A percentile compares a stretch with the other conserved stretches of the same genome.
phyloP scores from a whole-genome alignment of 2,329 filamentous ascomycete species.

The Talaromyces funiculosus region DNA sequence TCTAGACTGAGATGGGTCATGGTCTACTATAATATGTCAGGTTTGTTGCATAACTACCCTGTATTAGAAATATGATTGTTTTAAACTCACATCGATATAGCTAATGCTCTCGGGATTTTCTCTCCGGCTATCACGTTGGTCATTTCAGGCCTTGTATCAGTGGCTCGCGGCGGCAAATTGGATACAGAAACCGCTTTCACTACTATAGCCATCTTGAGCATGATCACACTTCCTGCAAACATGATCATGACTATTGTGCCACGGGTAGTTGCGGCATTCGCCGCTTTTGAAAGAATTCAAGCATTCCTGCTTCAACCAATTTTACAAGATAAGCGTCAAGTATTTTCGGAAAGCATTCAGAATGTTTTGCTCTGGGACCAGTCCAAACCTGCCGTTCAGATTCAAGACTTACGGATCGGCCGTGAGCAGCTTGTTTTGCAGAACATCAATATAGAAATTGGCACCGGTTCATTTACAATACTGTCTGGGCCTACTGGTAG shows the following conservation, averaged over 20 bases:
- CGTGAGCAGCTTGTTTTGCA: constrained; percentile 31
- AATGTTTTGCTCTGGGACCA: background rate
- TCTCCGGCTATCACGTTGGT: constrained; percentile 18
- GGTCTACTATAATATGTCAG: constrained; percentile 36
- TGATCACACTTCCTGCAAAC: constrained; percentile 22
- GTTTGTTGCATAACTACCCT: constrained; percentile 22
- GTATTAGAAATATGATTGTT: too few relatives aligned
- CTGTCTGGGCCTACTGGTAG: constrained; percentile 49
- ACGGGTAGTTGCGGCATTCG: constrained; percentile 31
- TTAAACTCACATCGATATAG: background rate
- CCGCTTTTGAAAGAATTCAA: constrained; percentile 39
- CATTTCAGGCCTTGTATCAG: constrained; percentile 30
- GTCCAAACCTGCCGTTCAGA: background rate
- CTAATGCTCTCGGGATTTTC: constrained; percentile 3
- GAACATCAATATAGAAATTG: constrained; percentile 36
- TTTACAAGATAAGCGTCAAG: background rate
- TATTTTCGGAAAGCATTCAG: background rate
- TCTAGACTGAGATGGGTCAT: constrained; percentile 36
- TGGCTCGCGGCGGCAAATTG: constrained; percentile 18
- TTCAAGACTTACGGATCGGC: background rate
- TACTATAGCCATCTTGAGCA: constrained; percentile 21
- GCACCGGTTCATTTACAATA: constrained; percentile 42
- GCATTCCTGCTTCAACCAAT: constrained; percentile 21
- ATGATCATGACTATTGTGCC: constrained; percentile 25
- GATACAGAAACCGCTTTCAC: constrained; percentile 26